Evolutionary conservation across 805 yeast species (phyloP).

Genomic region (Yarrowia sp.): DNA sequence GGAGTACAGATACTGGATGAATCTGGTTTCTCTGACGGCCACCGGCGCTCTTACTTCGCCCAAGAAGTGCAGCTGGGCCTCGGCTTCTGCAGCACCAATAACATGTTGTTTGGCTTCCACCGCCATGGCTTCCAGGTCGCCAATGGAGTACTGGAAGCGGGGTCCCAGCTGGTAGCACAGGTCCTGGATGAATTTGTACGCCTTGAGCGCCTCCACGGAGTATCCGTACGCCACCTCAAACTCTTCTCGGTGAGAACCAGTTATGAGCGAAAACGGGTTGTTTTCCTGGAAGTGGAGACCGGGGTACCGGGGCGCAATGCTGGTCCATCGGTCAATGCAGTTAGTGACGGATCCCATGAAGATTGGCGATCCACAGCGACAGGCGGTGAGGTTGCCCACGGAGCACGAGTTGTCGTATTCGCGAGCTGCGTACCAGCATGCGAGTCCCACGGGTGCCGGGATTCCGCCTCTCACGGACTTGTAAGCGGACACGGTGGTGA

Average conservation of each 20-base stretch:
- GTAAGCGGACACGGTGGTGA: conserved; percentile 26
- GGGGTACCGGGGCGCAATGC: conserved; percentile 13
- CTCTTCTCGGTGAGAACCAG: conserved; percentile 5
- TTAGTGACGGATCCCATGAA: conserved; percentile 30
- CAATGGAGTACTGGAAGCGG: conserved; percentile 18
- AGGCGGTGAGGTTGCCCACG: conserved; percentile 19
- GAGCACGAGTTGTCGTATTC: conserved; percentile 35
- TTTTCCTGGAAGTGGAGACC: conserved; percentile 26
- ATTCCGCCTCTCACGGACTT: conserved; percentile 33
- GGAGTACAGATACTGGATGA: conserved; percentile 28
- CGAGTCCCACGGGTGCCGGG: conserved; percentile 16
- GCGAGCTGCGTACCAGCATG: conserved; percentile 35
- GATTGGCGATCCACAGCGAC: conserved; percentile 23
- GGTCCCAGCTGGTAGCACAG: conserved; percentile 23
- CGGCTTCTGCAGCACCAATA: conserved; percentile 18
- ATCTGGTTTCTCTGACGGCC: conserved; percentile 18
- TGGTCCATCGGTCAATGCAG: conserved; percentile 29
- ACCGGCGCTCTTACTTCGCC: conserved; percentile 29
- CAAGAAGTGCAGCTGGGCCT: conserved; percentile 22
- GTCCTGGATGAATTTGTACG: conserved; percentile 34
- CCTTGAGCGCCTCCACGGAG: conserved; percentile 24
- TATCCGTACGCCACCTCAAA: conserved; percentile 6
- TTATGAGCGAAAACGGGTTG: conserved; percentile 31
- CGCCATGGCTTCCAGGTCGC: conserved; percentile 16
- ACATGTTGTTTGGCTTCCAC: not conserved